phyloP scores from a whole-genome alignment of 495 filamentous ascomycete genomes.

The Corynascus novoguineensis region DNA sequence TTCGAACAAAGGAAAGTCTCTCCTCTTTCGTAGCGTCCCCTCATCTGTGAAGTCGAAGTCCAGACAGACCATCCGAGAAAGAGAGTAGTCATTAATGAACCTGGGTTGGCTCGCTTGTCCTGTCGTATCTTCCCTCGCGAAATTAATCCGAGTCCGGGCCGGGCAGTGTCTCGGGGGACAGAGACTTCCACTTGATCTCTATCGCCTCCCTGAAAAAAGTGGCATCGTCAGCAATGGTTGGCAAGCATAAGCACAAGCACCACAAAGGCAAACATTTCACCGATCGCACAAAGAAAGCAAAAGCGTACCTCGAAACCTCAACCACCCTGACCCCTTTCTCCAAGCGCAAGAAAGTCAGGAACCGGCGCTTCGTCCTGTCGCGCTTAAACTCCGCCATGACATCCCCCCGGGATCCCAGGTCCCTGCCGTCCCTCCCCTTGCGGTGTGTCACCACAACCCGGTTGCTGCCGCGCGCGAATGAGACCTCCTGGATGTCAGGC shows the following conservation, averaged over 20 bases:
- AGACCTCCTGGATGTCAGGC: constrained; percentile 36
- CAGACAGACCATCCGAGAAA: too few species aligned
- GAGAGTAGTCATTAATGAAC: too few species aligned
- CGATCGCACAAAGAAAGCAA: background rate
- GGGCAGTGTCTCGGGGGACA: constrained; percentile 21
- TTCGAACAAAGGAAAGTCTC: too few species aligned
- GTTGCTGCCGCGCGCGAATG: constrained; percentile 27
- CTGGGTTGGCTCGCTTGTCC: too few species aligned
- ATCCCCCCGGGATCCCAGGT: constrained; percentile 25
- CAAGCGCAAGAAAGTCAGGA: constrained; percentile 33
- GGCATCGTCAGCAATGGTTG: background rate
- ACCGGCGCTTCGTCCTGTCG: constrained; percentile 42
- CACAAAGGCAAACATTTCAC: background rate
- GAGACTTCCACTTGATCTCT: constrained; percentile 17
- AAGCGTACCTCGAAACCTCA: constrained; percentile 28
- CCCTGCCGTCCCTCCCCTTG: constrained; percentile 12
- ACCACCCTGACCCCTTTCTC: constrained; percentile 37
- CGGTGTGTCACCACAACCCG: constrained; percentile 33
- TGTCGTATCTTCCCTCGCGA: background rate
- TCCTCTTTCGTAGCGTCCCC: too few species aligned
- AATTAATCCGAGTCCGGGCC: constrained; percentile 14
- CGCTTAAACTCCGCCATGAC: constrained; percentile 43
- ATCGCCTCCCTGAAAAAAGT: constrained; percentile 20
- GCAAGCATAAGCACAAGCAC: background rate
- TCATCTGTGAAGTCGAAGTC: too few species aligned